Percentiles rank a stretch among this genome's conserved stretches.
Evolutionary conservation across 495 filamentous ascomycete genomes (phyloP).

Genomic region (Oidiodendron maius): DNA sequence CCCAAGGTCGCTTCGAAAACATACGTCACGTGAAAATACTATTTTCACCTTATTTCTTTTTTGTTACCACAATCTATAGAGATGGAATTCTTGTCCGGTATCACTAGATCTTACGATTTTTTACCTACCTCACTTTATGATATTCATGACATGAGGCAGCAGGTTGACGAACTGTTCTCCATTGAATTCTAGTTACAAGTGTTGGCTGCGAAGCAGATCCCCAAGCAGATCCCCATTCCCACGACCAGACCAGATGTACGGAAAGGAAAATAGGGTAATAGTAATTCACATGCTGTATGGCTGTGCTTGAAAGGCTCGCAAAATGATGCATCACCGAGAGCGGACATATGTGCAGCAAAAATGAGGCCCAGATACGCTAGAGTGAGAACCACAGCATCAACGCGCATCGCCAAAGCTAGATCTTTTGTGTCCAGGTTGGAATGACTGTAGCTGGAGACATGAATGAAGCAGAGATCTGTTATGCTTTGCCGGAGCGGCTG

Average conservation of each 20-base stretch:
- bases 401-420: background rate
- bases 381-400: background rate
- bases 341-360: background rate
- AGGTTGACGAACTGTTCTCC: constrained; percentile 13
- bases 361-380: background rate
- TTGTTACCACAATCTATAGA: too few relatives aligned
- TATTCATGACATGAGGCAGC: too few relatives aligned
- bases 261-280: constrained; percentile 16
- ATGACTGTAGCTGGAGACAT: too few relatives aligned
- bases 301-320: background rate
- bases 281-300: constrained; percentile 5
- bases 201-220: constrained; percentile 6
- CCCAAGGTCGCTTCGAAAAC: too few relatives aligned
- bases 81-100: too few relatives aligned
- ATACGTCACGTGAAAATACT: too few relatives aligned
- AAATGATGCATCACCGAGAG: background rate
- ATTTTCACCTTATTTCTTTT: too few relatives aligned
- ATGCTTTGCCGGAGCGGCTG: too few relatives aligned
- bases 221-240: constrained; percentile 1
- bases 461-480: too few relatives aligned
- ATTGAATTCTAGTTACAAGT: constrained; percentile 19
- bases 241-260: constrained; percentile 9
- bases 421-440: too few relatives aligned
- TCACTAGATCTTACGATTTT: too few relatives aligned
- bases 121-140: too few relatives aligned